Base-by-base conservation (phyloP, 164 flowering plant genomes). In the Chimonanthus praecox region DNA sequence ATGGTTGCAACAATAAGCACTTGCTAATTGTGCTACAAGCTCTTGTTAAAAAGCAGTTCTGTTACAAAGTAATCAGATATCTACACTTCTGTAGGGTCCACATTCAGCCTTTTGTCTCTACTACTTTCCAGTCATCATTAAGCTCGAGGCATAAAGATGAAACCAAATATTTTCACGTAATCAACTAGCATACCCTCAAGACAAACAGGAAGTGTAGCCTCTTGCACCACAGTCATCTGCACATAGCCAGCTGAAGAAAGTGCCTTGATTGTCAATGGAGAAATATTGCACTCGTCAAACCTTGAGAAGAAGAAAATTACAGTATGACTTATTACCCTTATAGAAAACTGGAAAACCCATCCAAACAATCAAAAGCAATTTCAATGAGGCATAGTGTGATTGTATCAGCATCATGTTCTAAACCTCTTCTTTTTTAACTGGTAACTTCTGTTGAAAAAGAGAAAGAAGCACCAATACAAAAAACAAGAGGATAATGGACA, bases 151-250 rank as follows among this genome's bases (percentile, higher is more conserved):
- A 69, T 33, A 18, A n/a, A 63, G 21, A 63, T 44, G 10, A 63
- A 63, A 20, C 66, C 33, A 63, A 63, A 21, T 21, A 63, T 63
- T 44, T 44, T 4, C 11, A 63, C 18, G 61, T 58, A 54, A 9
- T 67, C 16, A 72, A 47, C 44, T 18, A 77, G 50, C 81, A 69
- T 83, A 92, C 97, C 97, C 50, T 87, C 93, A 74, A 92, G 87
- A 77, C 83, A 85, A 78, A 72, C 83, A 78, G 90, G 73, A 69
- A 93, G 82, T 58, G 95, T 84, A 49, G 97, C 93, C 78, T 89
- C 98, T 76, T 94, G 99, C 47, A 96, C 97, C 76, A 73, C 83
- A 47, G 98, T 96, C 98, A 94, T 88, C 73, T 86, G 90, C 74
- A 86, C 74, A 84, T 88, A 94, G 48, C 97, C 97, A 73, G 99